phyloP scores from a whole-genome alignment of 805 yeast species.

The Saccharomyces mikatae region DNA sequence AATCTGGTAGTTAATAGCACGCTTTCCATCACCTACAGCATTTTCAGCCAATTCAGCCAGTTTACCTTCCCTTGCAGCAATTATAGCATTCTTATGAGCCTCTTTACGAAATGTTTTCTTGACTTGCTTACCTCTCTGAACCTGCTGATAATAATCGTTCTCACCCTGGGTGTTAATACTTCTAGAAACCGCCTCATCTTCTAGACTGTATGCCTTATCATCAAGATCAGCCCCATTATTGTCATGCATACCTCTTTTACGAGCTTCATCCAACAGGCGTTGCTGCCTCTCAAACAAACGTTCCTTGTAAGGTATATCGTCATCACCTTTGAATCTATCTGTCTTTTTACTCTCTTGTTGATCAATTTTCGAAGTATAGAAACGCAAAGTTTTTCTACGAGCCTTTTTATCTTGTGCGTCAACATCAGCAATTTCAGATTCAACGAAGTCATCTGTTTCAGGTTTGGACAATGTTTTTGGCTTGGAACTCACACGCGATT shows the following conservation, averaged over 20 bases:
- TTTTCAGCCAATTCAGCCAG: conserved; percentile 59
- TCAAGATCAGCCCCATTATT: conserved; percentile 51
- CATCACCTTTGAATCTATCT: conserved; percentile 67
- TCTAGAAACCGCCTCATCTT: conserved; percentile 38
- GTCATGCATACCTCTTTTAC: conserved; percentile 64
- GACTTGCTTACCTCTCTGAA: conserved; percentile 41
- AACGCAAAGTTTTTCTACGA: conserved; percentile 75
- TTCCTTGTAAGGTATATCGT: conserved; percentile 86
- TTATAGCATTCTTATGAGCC: conserved; percentile 62
- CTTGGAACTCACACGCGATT: conserved; percentile 44
- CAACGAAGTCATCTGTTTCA: conserved; percentile 51
- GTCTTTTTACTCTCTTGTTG: conserved; percentile 61
- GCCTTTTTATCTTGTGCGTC: conserved; percentile 81
- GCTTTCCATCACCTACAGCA: conserved; percentile 74
- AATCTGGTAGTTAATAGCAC: conserved; percentile 91
- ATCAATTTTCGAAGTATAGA: conserved; percentile 94
- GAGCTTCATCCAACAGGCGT: conserved; percentile 78
- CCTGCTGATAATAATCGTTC: conserved; percentile 49
- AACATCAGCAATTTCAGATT: conserved; percentile 65
- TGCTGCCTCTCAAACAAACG: conserved; percentile 85
- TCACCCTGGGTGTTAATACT: conserved; percentile 40
- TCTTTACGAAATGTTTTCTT: conserved; percentile 47
- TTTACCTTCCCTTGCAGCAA: conserved; percentile 79
- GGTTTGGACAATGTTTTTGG: conserved; percentile 18
- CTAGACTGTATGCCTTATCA: conserved; percentile 40